Conservation (phyloP, 2,329 filamentous ascomycete genomes). For the Ceratocystis smalleyi region DNA sequence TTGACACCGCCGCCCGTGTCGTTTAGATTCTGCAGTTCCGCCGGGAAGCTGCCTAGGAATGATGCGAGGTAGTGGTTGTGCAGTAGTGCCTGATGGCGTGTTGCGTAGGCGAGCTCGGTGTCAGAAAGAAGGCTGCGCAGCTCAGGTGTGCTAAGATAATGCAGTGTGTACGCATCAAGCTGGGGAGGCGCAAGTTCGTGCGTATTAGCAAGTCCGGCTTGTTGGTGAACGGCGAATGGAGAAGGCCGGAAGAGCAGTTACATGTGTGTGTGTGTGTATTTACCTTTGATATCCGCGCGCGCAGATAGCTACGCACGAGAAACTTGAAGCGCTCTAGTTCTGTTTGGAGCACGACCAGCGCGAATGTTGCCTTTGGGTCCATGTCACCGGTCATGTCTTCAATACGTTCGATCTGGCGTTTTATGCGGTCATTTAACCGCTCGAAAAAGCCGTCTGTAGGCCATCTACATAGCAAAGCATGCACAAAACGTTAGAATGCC, state of each 20-base stretch:
- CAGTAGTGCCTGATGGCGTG: constrained; percentile 68
- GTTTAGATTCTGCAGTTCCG: constrained; percentile 66
- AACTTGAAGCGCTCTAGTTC: constrained; percentile 92
- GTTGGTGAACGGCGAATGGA: not conserved
- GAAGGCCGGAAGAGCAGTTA: not conserved
- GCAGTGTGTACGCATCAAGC: constrained; percentile 63
- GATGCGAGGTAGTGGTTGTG: constrained; percentile 72
- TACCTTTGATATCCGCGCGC: constrained; percentile 79
- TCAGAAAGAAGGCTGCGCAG: constrained; percentile 52
- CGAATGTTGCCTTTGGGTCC: constrained; percentile 84
- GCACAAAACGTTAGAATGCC: not conserved
- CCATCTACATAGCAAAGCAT: constrained; percentile 27
- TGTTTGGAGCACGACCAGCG: constrained; percentile 86
- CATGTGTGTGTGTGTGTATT: not conserved
- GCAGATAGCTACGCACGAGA: constrained; percentile 65
- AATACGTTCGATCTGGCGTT: constrained; percentile 52
- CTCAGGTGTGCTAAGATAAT: constrained; percentile 47
- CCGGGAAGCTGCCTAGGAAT: constrained; percentile 71
- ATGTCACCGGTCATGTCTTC: constrained; percentile 68
- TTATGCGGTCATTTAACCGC: constrained; percentile 58
- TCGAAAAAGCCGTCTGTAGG: constrained; percentile 61
- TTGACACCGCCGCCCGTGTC: constrained; percentile 69
- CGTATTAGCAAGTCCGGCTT: not conserved
- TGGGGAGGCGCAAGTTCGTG: constrained; percentile 22
- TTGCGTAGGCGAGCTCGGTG: constrained; percentile 68